Evolutionary conservation across 495 filamentous ascomycete species (phyloP).

Genomic region (Lichenothelia convexa): DNA sequence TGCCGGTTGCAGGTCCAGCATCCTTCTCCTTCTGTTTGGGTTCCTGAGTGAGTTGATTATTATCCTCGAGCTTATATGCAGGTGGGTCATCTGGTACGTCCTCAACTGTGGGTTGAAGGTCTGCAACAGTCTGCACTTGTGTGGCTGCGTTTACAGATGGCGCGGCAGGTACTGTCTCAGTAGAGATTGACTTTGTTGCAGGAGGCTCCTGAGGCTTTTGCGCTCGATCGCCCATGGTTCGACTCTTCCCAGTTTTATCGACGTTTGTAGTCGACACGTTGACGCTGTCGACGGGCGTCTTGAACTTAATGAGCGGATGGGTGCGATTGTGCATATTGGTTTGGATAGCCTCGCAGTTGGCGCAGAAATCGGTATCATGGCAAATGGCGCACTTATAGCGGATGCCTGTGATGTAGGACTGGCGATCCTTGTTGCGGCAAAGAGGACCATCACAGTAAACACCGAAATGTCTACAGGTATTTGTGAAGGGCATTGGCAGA

Average conservation of each 20-base stretch:
- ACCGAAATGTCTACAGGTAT: constrained; percentile 41
- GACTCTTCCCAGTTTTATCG: constrained; percentile 42
- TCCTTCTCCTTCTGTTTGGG: constrained; percentile 3
- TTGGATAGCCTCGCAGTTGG: constrained; percentile 77
- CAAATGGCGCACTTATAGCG: constrained; percentile 98
- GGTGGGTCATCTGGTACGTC: constrained; percentile 11
- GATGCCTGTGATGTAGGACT: constrained; percentile 59
- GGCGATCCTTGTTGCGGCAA: constrained; percentile 40
- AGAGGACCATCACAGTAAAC: constrained; percentile 94
- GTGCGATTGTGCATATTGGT: constrained; percentile 75
- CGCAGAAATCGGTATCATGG: constrained; percentile 91
- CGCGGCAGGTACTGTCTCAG: constrained; percentile 25
- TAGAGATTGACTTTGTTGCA: constrained; percentile 27
- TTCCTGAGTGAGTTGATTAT: constrained; percentile 7
- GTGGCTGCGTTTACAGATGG: constrained; percentile 37
- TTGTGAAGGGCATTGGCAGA: constrained; percentile 34
- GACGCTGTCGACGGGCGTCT: constrained; percentile 78
- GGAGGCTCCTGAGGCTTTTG: constrained; percentile 11
- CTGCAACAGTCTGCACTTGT: constrained; percentile 52
- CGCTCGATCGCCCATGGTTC: constrained; percentile 48
- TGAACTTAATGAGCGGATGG: constrained; percentile 93
- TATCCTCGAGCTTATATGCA: constrained; percentile 16
- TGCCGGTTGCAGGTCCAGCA: not conserved
- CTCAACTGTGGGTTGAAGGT: constrained; percentile 42
- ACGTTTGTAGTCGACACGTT: constrained; percentile 71